These are phyloP conservation scores for Saturnispora diversa DNA, from an alignment of 805 yeast species.

Conservation along the genomic window DNA sequence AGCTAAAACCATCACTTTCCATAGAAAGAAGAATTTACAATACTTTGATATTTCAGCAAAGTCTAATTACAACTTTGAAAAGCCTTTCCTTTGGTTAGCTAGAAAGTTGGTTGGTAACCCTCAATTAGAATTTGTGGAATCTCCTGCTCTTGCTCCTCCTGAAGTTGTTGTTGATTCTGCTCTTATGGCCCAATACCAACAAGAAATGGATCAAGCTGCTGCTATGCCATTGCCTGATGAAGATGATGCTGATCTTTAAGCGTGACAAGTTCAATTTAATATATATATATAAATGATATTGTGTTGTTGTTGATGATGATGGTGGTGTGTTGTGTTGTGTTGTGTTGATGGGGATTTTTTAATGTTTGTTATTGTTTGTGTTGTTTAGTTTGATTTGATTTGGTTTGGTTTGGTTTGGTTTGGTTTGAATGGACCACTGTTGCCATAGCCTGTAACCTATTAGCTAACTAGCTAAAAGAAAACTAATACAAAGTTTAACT, in stretches of 20 bases:
- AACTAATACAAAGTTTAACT: no score
- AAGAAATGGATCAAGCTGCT: constrained; percentile 99
- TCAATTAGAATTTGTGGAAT: constrained; percentile 95
- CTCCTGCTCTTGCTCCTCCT: constrained; percentile 99
- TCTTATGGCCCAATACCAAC: constrained; percentile 97
- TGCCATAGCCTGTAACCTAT: no score
- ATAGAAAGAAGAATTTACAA: constrained; percentile 99
- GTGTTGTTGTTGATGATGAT: no score
- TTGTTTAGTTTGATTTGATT: no score
- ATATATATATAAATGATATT: not conserved
- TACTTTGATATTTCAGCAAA: constrained; percentile 99
- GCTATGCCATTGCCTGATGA: constrained; percentile 99
- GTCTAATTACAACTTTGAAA: constrained; percentile 98
- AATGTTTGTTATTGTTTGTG: no score
- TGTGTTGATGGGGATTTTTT: no score
- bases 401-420: no score
- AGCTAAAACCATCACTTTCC: constrained; percentile 99
- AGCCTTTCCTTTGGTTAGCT: constrained; percentile 99
- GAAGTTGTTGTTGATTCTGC: constrained; percentile 96
- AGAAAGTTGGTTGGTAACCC: constrained; percentile 98
- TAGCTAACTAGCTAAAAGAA: no score
- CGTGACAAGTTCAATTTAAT: constrained; percentile 8
- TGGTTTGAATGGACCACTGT: no score
- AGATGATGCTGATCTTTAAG: constrained; percentile 97
- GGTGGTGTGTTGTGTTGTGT: no score